Evolutionary conservation across 805 yeast genomes (phyloP).

Genomic region (Cyberlindnera petersonii): DNA sequence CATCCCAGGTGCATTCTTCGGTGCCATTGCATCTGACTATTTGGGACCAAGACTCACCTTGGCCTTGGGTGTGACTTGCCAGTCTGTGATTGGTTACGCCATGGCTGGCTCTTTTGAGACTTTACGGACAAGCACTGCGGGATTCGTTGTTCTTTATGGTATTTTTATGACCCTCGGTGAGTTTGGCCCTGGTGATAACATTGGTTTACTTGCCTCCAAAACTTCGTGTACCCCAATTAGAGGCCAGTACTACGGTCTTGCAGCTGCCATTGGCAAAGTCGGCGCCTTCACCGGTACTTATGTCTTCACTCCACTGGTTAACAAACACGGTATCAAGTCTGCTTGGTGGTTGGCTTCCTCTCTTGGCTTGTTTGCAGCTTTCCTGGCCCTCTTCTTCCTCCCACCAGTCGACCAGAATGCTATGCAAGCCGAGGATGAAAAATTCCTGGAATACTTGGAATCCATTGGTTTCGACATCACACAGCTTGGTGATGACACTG

Average conservation of each 20-base stretch:
- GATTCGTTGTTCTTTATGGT: conserved; percentile 83
- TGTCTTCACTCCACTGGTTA: conserved; percentile 78
- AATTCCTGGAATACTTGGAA: conserved; percentile 62
- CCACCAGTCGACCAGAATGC: conserved; percentile 86
- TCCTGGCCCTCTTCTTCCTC: conserved; percentile 62
- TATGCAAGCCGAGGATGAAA: conserved; percentile 70
- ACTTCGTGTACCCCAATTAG: conserved; percentile 83
- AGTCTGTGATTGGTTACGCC: conserved; percentile 75
- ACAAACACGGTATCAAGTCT: conserved; percentile 61
- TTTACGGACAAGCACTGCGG: conserved; percentile 62
- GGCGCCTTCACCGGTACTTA: conserved; percentile 93
- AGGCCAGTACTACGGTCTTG: conserved; percentile 87
- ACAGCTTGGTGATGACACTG: conserved; percentile 42
- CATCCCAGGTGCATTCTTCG: conserved; percentile 84
- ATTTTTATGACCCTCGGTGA: conserved; percentile 85
- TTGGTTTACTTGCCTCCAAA: conserved; percentile 83
- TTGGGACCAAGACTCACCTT: conserved; percentile 87
- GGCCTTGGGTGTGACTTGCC: conserved; percentile 61
- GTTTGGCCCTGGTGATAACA: conserved; percentile 91
- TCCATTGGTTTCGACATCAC: conserved; percentile 67
- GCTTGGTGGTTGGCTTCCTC: conserved; percentile 83
- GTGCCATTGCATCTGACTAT: conserved; percentile 82
- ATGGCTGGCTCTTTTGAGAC: conserved; percentile 69
- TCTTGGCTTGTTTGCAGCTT: conserved; percentile 68
- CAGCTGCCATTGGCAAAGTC: conserved; percentile 87